phyloP scores from a whole-genome alignment of 441 rosid genomes.

The Populus trichocarpa region DNA sequence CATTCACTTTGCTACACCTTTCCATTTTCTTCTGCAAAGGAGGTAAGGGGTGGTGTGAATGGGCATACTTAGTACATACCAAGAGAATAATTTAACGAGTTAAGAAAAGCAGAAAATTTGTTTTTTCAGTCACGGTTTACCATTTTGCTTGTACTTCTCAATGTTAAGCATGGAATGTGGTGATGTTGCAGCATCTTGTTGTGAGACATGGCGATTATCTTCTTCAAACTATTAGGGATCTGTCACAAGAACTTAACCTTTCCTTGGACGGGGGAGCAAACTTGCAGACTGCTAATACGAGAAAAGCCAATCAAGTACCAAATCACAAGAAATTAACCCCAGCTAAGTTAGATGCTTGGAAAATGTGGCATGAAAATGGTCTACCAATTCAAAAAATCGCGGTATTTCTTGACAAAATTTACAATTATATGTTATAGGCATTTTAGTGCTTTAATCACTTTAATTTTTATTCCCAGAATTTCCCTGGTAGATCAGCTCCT shows the following conservation, averaged over 20 bases:
- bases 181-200: constrained; percentile 43
- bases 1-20: neutral
- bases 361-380: constrained; percentile 46
- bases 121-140: neutral
- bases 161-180: constrained; percentile 12
- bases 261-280: constrained; percentile 39
- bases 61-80: neutral
- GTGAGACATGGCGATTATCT: constrained; percentile 37
- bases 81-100: neutral
- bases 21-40: neutral
- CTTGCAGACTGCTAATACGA: constrained; percentile 3
- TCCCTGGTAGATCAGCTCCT: constrained; percentile 44
- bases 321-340: constrained; percentile 24
- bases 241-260: constrained; percentile 37
- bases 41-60: neutral
- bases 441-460: neutral
- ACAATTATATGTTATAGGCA: neutral
- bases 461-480: constrained; percentile 26
- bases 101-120: neutral
- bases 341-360: constrained; percentile 51
- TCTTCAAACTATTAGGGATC: constrained; percentile 32
- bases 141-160: neutral
- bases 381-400: constrained; percentile 37
- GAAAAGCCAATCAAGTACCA: constrained; percentile 14
- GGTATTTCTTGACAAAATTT: constrained; percentile 28